Conservation (phyloP, 805 yeast species). For the Zygotorulaspora sp. region DNA sequence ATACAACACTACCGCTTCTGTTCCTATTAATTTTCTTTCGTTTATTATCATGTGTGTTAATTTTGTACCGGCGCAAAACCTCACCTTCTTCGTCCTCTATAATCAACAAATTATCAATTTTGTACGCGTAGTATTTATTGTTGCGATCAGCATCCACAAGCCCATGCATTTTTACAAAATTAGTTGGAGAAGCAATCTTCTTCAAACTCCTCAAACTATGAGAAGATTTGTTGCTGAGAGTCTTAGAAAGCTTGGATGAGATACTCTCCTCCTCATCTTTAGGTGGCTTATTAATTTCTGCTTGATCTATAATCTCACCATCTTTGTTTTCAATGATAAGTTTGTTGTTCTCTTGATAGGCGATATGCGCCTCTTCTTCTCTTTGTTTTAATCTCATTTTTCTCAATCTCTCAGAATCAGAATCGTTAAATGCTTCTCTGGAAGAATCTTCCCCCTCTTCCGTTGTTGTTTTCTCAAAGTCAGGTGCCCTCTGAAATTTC, state of each 20-base stretch:
- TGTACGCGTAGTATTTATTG: constrained; percentile 58
- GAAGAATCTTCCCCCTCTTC: constrained; percentile 8
- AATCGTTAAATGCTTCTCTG: constrained; percentile 11
- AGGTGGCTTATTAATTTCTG: constrained; percentile 35
- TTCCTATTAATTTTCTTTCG: constrained; percentile 8
- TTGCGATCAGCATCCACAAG: constrained; percentile 16
- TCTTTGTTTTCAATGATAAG: constrained; percentile 75
- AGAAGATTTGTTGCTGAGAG: constrained; percentile 25
- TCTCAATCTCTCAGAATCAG: constrained; percentile 19
- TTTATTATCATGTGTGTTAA: constrained; percentile 50
- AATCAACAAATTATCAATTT: constrained; percentile 68
- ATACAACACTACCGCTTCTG: constrained; percentile 33
- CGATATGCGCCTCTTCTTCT: constrained; percentile 35
- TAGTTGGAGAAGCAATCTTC: constrained; percentile 22
- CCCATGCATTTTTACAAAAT: constrained; percentile 20
- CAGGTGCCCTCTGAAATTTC: not conserved
- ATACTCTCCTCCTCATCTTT: constrained; percentile 27
- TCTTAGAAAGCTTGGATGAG: constrained; percentile 11
- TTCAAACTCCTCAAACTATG: constrained; percentile 32
- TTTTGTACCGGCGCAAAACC: constrained; percentile 72
- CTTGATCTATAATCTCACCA: constrained; percentile 72
- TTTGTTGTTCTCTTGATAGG: constrained; percentile 64
- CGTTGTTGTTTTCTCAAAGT: constrained; percentile 8
- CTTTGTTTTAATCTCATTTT: constrained; percentile 26
- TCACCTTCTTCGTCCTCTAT: constrained; percentile 94